Conservation (phyloP, 2,329 filamentous ascomycete species). For the Xenosphaeropsis pyriputrescens region DNA sequence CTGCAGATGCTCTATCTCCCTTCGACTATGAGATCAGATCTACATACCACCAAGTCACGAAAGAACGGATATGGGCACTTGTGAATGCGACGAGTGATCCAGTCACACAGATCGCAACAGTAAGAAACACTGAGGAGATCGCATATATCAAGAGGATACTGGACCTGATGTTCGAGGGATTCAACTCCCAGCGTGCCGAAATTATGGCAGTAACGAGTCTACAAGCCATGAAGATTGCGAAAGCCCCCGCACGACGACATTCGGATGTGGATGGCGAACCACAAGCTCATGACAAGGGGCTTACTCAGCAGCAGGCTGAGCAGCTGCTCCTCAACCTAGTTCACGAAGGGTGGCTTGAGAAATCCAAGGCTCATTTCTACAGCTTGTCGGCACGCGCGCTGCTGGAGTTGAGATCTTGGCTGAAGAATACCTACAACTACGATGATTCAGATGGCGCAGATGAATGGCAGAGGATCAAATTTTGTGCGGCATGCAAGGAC, state of each 20-base stretch:
- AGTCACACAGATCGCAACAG: slow-evolving; percentile 76
- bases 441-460: slow-evolving; percentile 36
- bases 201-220: slow-evolving; percentile 69
- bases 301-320: slow-evolving; percentile 71
- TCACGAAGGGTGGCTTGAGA: slow-evolving; percentile 73
- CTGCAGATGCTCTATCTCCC: slow-evolving; percentile 57
- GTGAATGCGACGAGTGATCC: slow-evolving; percentile 81
- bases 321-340: slow-evolving; percentile 54
- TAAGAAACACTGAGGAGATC: slow-evolving; percentile 69
- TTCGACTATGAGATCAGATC: slow-evolving; percentile 84
- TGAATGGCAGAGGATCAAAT: slow-evolving; percentile 67
- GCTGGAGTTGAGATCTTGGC: slow-evolving; percentile 73
- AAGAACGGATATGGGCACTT: slow-evolving; percentile 61
- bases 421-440: slow-evolving; percentile 85
- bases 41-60: slow-evolving; percentile 51
- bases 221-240: slow-evolving; percentile 64
- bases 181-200: slow-evolving; percentile 70
- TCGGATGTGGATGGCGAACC: slow-evolving; percentile 17
- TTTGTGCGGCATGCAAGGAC: slow-evolving; percentile 78
- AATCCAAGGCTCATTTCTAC: slow-evolving; percentile 58
- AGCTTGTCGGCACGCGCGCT: slow-evolving; percentile 62
- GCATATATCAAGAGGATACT: slow-evolving; percentile 78
- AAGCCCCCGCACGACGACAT: slow-evolving; percentile 24
- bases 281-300: slow-evolving; percentile 30
- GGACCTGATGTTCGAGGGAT: slow-evolving; percentile 81